These are phyloP conservation scores for Ochetophila trinervis DNA, from an alignment of 306 rosid species.

Conservation along the genomic window DNA sequence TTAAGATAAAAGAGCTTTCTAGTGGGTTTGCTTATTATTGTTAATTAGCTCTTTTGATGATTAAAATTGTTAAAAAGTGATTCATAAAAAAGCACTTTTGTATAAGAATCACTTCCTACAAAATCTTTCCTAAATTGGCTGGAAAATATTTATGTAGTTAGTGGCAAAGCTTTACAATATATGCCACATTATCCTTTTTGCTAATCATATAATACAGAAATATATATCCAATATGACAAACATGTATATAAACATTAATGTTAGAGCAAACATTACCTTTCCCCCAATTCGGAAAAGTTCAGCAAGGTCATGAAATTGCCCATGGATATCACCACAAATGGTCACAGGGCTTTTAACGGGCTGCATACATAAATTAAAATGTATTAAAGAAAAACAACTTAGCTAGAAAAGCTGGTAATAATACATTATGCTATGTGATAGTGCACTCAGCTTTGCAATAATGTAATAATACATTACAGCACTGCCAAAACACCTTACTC, in stretches of 20 bases:
- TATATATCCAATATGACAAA: background rate
- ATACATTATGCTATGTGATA: background rate
- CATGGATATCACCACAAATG: constrained; percentile 92
- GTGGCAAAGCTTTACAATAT: no score
- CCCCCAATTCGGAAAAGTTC: constrained; percentile 93
- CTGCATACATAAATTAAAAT: constrained; percentile 41
- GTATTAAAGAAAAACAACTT: no score
- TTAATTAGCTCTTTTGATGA: background rate
- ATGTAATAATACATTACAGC: no score
- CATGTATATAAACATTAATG: constrained; percentile 30
- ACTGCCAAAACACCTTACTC: no score
- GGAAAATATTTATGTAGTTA: no score
- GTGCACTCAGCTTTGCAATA: no score
- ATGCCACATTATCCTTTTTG: constrained; percentile 24
- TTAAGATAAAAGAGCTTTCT: no score
- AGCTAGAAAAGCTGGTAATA: no score
- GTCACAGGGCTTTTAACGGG: constrained; percentile 97
- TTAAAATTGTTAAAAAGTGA: constrained; percentile 2
- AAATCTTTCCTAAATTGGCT: no score
- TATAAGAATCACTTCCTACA: no score
- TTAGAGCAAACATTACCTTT: constrained; percentile 59
- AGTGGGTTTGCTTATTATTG: no score
- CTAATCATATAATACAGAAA: constrained; percentile 11
- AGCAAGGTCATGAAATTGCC: constrained; percentile 95
- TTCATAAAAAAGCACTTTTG: constrained; percentile 27